Evolutionary conservation across 768 basidiomycete genomes (phyloP), one percentile per base, ranked within the genome.

Genomic region (Tephrocybe rancida): DNA sequence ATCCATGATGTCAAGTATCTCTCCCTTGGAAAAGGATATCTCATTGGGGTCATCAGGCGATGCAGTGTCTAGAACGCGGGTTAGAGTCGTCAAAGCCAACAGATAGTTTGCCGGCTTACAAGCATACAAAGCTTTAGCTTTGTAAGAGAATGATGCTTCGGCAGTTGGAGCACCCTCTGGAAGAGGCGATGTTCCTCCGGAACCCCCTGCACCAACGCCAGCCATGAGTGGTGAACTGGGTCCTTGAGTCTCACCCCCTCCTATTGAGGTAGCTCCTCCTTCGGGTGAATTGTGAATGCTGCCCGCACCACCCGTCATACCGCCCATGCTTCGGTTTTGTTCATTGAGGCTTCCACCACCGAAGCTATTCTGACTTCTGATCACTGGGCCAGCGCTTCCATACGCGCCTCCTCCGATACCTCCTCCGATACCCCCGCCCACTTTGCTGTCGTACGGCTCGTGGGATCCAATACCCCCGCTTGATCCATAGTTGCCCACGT

Each of bases 1-100:
- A 72, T 98, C 95, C 52, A 95, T 69, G 50, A 98, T 89, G 57
- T 97, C 94, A 57, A 98, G 82, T 35, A 93, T 77, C 64, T 98
- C 96, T 49, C 94, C 93, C 69, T 98, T 98, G 47, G 74, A 64
- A 70, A 99, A 98, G 44, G 92, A 91, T 35, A 99, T 89, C 72
- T 99, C 97, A 65, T 92, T 97, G 11, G 95, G 92, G 69, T 99
- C 97, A 53, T 98, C 95, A 25, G 90, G 76, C 2, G 90, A 92
- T n/a, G 95, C 96, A 44, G 82, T 83, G 74, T 99, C 96, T 98
- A 70, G 34, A 59, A 60, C 44, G 16, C 34, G 39, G 49, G 58
- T 72, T 24, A 67, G 57, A 61, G 37, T 55, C 19, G 44, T 52
- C 39, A 54, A n/a, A 56, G 51, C 34, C 48, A 48, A 48, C 59